Conservation (phyloP, 2,329 filamentous ascomycete species). For the Ophiostoma tasmaniense region DNA sequence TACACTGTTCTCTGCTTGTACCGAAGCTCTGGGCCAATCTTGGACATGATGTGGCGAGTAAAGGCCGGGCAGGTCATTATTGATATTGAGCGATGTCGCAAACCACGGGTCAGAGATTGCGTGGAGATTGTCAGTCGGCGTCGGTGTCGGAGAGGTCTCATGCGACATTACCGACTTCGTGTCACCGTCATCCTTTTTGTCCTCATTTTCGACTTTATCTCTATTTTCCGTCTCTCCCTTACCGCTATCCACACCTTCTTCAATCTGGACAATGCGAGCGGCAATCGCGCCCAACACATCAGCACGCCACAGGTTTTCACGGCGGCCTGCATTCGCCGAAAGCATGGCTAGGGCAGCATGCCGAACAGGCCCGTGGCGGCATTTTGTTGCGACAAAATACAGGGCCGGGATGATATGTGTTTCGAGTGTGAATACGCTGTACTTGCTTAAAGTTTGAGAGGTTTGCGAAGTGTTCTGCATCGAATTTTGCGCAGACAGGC, state of each 20-base stretch:
- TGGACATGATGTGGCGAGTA: neutral
- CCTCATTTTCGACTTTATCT: neutral
- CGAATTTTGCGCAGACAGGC: too few relatives aligned
- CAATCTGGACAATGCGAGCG: slow-evolving; percentile 26
- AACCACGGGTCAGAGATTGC: neutral
- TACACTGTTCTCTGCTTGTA: neutral
- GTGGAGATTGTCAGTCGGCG: neutral
- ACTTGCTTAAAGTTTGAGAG: too few relatives aligned
- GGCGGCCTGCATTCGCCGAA: slow-evolving; percentile 22
- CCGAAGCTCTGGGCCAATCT: neutral
- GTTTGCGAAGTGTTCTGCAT: too few relatives aligned
- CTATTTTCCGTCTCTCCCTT: neutral
- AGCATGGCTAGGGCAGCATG: slow-evolving; percentile 31
- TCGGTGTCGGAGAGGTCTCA: neutral
- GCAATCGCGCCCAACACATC: slow-evolving; percentile 27
- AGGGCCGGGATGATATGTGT: neutral
- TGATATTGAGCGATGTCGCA: neutral
- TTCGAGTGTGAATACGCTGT: neutral
- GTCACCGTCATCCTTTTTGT: neutral
- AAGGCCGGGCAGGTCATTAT: neutral
- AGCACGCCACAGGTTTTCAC: slow-evolving; percentile 33
- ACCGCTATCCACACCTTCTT: neutral
- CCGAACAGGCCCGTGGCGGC: neutral
- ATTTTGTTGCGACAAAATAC: neutral
- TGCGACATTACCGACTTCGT: neutral